Percentiles rank a stretch among this genome's conserved stretches.
Conservation (phyloP, 2,329 filamentous ascomycete species). For the Paecilomyces sp. region DNA sequence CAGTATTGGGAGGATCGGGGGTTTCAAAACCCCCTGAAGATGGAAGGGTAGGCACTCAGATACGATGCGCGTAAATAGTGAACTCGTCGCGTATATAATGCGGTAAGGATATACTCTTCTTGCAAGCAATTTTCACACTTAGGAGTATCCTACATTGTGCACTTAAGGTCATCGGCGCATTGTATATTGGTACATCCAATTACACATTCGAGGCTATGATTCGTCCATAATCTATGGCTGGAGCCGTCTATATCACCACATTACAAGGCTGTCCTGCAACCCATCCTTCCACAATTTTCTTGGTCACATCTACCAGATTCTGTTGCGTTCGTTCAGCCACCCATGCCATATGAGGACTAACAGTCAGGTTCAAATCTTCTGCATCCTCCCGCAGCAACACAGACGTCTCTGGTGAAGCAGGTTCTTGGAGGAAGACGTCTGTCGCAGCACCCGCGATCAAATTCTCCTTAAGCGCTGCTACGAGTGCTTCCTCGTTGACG, state of each 20-base stretch:
- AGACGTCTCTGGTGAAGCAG: constrained; percentile 36
- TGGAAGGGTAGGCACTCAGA: background rate
- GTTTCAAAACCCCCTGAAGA: constrained; percentile 9
- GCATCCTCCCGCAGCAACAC: constrained; percentile 38
- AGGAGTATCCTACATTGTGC: background rate
- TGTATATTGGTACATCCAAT: background rate
- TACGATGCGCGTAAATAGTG: background rate
- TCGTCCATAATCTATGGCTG: too few relatives aligned
- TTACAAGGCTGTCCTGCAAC: constrained; percentile 22
- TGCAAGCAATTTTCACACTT: background rate
- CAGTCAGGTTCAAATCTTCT: constrained; percentile 42
- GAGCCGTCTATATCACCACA: constrained; percentile 6
- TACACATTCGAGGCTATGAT: background rate
- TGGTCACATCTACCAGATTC: constrained; percentile 39
- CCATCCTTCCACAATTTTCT: constrained; percentile 43
- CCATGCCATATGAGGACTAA: constrained; percentile 51
- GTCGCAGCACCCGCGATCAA: constrained; percentile 44
- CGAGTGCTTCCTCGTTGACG: constrained; percentile 44
- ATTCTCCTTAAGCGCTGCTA: constrained; percentile 37
- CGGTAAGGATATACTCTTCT: background rate
- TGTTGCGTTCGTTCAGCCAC: constrained; percentile 41
- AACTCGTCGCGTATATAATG: background rate
- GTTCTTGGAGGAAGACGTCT: constrained; percentile 46
- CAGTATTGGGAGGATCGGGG: constrained; percentile 7
- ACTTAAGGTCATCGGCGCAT: background rate